Conservation (phyloP, 108 stramenopile species). For the Fragilaria crotonensis region DNA sequence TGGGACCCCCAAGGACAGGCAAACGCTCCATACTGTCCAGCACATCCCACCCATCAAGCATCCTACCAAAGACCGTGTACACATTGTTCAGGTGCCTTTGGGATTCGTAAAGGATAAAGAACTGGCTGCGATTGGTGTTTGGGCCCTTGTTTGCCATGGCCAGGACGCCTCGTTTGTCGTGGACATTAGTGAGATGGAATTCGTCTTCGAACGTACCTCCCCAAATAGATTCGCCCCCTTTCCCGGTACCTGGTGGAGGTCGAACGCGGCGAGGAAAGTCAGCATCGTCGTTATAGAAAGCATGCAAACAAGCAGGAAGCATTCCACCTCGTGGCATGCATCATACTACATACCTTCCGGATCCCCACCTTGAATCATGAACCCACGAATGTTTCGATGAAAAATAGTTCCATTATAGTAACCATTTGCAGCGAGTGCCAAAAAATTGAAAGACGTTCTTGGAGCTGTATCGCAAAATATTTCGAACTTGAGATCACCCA, state of each 20-base stretch:
- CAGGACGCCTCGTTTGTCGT: conserved; percentile 82
- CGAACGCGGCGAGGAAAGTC: neutral
- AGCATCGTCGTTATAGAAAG: conserved; percentile 4
- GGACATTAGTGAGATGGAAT: conserved; percentile 78
- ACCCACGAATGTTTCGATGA: conserved; percentile 91
- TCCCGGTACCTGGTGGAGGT: neutral
- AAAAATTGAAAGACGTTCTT: conserved; percentile 73
- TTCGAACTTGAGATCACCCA: conserved; percentile 93
- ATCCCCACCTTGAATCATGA: conserved; percentile 97
- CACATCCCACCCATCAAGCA: conserved; percentile 93
- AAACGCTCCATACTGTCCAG: conserved; percentile 88
- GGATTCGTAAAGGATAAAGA: conserved; percentile 88
- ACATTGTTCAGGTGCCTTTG: conserved; percentile 88
- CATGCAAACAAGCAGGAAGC: conserved; percentile 2
- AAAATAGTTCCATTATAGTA: conserved; percentile 93
- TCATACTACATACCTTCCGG: conserved; percentile 78
- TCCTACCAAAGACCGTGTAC: conserved; percentile 92
- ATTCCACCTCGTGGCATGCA: neutral
- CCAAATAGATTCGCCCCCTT: conserved; percentile 67
- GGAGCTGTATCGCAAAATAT: conserved; percentile 93
- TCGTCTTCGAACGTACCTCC: conserved; percentile 92
- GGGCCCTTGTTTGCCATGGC: conserved; percentile 94
- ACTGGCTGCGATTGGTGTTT: conserved; percentile 92
- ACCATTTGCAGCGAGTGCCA: conserved; percentile 80
- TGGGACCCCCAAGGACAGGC: conserved; percentile 73